Percentiles rank a stretch among this genome's conserved stretches.
Evolutionary conservation across 257 asterid genomes (phyloP).

Genomic region (Echites panduratus): DNA sequence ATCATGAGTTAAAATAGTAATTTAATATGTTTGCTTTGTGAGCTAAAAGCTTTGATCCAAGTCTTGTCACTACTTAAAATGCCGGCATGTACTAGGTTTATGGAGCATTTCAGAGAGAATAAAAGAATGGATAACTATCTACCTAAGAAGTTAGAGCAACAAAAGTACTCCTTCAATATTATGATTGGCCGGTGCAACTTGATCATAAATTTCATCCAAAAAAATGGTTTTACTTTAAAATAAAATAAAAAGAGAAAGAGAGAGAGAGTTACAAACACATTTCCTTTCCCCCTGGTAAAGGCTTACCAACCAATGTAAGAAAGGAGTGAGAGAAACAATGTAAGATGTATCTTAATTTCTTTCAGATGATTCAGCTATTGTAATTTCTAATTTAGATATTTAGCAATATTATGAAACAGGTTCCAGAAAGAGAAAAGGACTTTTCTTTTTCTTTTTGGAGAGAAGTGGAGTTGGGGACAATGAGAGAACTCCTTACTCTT

Average conservation of each 20-base stretch:
- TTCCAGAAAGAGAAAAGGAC: neutral
- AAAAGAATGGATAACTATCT: neutral
- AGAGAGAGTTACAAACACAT: neutral
- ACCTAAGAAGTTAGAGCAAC: neutral
- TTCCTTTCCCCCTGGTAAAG: neutral
- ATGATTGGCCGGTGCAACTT: neutral
- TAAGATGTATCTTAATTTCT: neutral
- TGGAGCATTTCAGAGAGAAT: neutral
- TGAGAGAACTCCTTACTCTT: conserved; percentile 38
- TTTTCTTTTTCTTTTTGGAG: neutral
- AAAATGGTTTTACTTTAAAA: neutral
- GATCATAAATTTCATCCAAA: neutral
- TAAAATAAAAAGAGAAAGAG: neutral
- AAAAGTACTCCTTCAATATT: neutral
- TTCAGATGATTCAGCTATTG: neutral
- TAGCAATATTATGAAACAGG: neutral
- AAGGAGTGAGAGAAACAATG: neutral
- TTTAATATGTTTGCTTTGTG: neutral
- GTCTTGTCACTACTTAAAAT: neutral
- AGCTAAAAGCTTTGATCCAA: neutral
- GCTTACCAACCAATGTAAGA: neutral
- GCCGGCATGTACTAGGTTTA: neutral
- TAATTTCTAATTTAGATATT: neutral
- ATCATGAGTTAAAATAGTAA: neutral
- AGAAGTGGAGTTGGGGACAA: neutral